Conservation (phyloP, 2,329 filamentous ascomycete genomes). For the Aspergillus pseudonomiae region DNA sequence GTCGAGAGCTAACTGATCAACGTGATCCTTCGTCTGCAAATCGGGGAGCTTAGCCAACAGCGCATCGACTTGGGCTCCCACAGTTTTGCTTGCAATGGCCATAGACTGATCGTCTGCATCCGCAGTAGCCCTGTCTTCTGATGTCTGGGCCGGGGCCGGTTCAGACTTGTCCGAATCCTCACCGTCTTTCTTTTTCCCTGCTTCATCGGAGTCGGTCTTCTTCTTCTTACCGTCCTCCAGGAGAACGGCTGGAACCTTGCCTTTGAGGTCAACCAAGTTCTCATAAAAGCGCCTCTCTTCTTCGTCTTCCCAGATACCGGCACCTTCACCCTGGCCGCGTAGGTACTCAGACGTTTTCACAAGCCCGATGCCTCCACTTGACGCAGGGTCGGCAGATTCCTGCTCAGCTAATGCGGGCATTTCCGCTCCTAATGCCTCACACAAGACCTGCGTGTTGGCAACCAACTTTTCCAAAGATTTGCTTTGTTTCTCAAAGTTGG, state of each 20-base stretch:
- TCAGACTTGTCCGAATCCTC: constrained; percentile 45
- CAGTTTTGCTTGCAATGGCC: constrained; percentile 96
- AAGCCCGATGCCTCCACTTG: constrained; percentile 81
- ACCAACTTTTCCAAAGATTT: constrained; percentile 91
- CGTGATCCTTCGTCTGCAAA: constrained; percentile 84
- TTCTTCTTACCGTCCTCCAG: constrained; percentile 96
- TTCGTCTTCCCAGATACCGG: constrained; percentile 98
- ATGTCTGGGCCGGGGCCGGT: constrained; percentile 45
- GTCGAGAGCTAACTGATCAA: constrained; percentile 90
- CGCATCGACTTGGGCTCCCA: constrained; percentile 93
- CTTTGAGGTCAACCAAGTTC: constrained; percentile 91
- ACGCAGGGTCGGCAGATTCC: constrained; percentile 66
- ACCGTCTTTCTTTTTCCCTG: constrained; percentile 75
- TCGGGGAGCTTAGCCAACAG: constrained; percentile 87
- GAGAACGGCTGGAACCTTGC: constrained; percentile 90
- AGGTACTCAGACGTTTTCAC: constrained; percentile 94
- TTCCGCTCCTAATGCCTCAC: constrained; percentile 82
- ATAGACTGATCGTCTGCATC: constrained; percentile 81
- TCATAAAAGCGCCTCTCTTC: constrained; percentile 98
- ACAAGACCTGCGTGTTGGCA: constrained; percentile 85
- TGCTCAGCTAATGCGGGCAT: constrained; percentile 93
- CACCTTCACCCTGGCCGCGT: constrained; percentile 82
- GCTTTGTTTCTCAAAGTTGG: constrained; percentile 90
- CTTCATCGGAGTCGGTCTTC: constrained; percentile 78
- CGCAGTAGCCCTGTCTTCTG: constrained; percentile 53